Conservation (phyloP, 2,329 filamentous ascomycete species). For the Pseudogymnoascus sp. region DNA sequence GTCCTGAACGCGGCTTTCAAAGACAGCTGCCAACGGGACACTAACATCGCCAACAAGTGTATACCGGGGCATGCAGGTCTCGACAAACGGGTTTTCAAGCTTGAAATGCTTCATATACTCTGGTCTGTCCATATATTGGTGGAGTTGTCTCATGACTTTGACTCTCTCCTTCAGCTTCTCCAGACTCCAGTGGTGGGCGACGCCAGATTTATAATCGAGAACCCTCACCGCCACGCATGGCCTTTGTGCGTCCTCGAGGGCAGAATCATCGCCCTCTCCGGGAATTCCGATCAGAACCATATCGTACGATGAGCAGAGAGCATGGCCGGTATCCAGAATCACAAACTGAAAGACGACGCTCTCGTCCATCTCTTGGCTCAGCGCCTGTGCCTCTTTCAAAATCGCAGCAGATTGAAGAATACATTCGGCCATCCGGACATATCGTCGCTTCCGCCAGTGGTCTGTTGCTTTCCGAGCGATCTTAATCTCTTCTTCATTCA, state of each 20-base stretch:
- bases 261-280: conserved; percentile 73
- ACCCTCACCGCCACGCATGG: conserved; percentile 87
- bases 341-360: conserved; percentile 91
- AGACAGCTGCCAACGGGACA: conserved; percentile 85
- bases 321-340: conserved; percentile 81
- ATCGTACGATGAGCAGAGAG: conserved; percentile 88
- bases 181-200: conserved; percentile 89
- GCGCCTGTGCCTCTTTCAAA: conserved; percentile 92
- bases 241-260: conserved; percentile 73
- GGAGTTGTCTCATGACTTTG: conserved; percentile 89
- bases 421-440: conserved; percentile 88
- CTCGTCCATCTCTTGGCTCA: conserved; percentile 95
- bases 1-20: conserved; percentile 90
- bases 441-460: conserved; percentile 78
- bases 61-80: conserved; percentile 85
- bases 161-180: conserved; percentile 86
- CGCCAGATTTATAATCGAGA: conserved; percentile 78
- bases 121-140: conserved; percentile 91
- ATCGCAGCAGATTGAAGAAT: conserved; percentile 81
- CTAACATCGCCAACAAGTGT: conserved; percentile 89
- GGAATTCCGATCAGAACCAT: conserved; percentile 88
- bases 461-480: conserved; percentile 59
- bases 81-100: conserved; percentile 86
- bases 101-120: conserved; percentile 92
- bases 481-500: conserved; percentile 66